Evolutionary conservation across 768 basidiomycete species (phyloP), one percentile per base, ranked within the genome.

Genomic region (Amanita rimosa): DNA sequence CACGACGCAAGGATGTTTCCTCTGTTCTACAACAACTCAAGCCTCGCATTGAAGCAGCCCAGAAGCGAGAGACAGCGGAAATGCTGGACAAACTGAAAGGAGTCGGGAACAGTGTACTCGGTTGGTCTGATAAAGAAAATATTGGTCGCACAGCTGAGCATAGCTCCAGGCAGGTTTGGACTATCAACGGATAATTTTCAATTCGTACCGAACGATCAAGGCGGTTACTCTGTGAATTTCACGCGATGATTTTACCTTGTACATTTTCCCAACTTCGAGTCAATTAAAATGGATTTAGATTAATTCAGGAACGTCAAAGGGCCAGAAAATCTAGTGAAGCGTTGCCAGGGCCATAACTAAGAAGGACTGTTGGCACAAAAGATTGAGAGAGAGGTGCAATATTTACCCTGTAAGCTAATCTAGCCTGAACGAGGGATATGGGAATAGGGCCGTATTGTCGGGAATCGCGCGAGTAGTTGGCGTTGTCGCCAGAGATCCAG

Each of bases 181-280:
- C 63, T 98, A 54, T 92, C 85, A 11, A 97, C 94, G 0, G 83
- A 98, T 60, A 98, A 95, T 67, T 98, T 98, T 75, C 86, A 98
- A 67, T 90, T 99, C 58, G 82, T 83, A 52, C 90, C 90, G 14
- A 94, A 95, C 54, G 89, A 84, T 5, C 83, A 92, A 53, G 95
- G 95, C n/a, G 92, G 95, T 0, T 98, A 97, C 68, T 87, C 85
- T 0, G 79, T 98, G 77, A 87, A 88, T 57, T 96, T 98, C 60
- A 69, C 68, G 39, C 74, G 26, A 26, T 48, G 40, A 44, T 31
- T 27, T 37, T 10, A 14, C 33, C 26, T 38, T 41, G 14, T 13
- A 46, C 22, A 31, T 21, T 39, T 13, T 42, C 43, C 42, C 31
- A 36, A 26, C 29, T 54, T 27, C 21, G 17, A 29, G 11, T 3